These are phyloP conservation scores for Bromus sterilis DNA, from an alignment of 176 grass and related monocot genomes.

Conservation along the genomic window DNA sequence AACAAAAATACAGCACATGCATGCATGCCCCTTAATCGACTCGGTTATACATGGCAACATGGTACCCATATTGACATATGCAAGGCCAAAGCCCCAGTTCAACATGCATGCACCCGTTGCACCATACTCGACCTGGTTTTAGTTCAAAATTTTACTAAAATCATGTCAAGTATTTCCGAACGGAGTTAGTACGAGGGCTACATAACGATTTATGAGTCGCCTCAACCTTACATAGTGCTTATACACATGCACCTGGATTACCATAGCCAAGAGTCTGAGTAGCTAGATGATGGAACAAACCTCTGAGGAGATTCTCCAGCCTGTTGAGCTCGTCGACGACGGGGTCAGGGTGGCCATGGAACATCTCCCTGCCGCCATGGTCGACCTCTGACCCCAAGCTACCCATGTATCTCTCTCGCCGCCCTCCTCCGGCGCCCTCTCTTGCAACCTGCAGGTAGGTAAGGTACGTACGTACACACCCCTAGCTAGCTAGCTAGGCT, in stretches of 20 bases:
- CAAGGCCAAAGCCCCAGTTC: not conserved
- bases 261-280: not conserved
- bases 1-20: not conserved
- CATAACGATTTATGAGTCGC: not conserved
- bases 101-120: not conserved
- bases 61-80: not conserved
- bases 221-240: not conserved
- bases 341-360: slow-evolving; percentile 42
- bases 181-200: too few relatives aligned
- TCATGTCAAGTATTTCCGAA: too few relatives aligned
- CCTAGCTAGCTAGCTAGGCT: not conserved
- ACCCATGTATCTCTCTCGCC: slow-evolving; percentile 34
- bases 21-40: not conserved
- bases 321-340: slow-evolving; percentile 71
- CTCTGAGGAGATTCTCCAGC: slow-evolving; percentile 72
- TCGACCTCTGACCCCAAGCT: slow-evolving; percentile 57
- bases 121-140: too few relatives aligned
- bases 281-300: slow-evolving; percentile 34
- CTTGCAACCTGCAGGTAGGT: not conserved
- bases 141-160: too few relatives aligned
- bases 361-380: slow-evolving; percentile 44
- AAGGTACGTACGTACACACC: not conserved
- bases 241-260: not conserved
- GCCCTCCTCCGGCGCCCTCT: not conserved
- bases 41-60: not conserved